Evolutionary conservation across 352 stramenopile genomes (phyloP).

Genomic region (Hyaloperonospora brassicae): DNA sequence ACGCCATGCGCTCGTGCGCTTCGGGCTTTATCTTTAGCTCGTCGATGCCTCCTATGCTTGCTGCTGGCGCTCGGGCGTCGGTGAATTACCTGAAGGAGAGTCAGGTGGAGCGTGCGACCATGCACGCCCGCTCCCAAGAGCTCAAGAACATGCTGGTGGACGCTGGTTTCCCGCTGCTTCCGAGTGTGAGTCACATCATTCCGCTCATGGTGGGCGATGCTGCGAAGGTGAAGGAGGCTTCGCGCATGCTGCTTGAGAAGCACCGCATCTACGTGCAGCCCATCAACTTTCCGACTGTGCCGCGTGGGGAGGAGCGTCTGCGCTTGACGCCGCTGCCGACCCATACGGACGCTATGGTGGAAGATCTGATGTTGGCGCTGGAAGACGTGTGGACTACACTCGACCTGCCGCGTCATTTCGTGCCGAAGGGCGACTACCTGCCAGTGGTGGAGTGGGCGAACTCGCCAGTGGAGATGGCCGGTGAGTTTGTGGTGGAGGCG

Average conservation of each 20-base stretch:
- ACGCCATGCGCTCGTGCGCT: constrained; percentile 82
- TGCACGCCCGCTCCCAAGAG: constrained; percentile 79
- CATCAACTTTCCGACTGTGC: constrained; percentile 89
- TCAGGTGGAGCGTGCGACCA: constrained; percentile 65
- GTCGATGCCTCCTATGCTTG: constrained; percentile 82
- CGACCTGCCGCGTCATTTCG: constrained; percentile 61
- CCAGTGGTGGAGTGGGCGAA: constrained; percentile 79
- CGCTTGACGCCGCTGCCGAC: constrained; percentile 80
- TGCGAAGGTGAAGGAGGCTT: constrained; percentile 84
- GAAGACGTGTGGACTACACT: constrained; percentile 85
- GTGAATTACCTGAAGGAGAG: constrained; percentile 82
- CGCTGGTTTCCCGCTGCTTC: constrained; percentile 77
- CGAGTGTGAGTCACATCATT: constrained; percentile 86
- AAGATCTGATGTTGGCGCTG: constrained; percentile 72
- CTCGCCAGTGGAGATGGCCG: constrained; percentile 32
- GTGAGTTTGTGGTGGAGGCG: constrained; percentile 38
- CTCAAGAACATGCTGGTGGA: constrained; percentile 82
- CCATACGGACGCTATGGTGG: constrained; percentile 85
- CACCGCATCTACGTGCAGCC: constrained; percentile 89
- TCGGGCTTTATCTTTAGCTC: constrained; percentile 90
- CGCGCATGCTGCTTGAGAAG: constrained; percentile 86
- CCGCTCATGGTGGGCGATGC: constrained; percentile 85
- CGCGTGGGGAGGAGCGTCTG: constrained; percentile 83
- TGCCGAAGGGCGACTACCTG: constrained; percentile 57
- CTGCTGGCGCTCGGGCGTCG: constrained; percentile 69